Conservation (phyloP, 2,329 filamentous ascomycete genomes). For the Myriosclerotinia duriaeana region DNA sequence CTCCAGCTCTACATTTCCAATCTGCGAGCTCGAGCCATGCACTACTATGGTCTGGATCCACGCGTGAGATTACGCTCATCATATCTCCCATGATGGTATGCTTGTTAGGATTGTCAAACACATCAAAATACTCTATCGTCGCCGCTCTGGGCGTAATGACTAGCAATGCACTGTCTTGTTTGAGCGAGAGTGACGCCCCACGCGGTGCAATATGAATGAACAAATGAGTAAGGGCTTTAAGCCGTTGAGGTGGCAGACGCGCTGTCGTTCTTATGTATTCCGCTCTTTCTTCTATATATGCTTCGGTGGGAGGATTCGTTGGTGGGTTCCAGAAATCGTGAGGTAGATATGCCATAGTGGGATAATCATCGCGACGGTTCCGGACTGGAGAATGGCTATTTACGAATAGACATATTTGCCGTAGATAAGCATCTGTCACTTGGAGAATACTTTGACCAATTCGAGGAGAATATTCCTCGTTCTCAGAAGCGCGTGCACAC, state of each 20-base stretch:
- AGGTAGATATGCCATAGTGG: conserved; percentile 11
- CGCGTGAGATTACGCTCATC: conserved; percentile 6
- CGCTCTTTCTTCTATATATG: conserved; percentile 15
- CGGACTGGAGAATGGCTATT: conserved; percentile 9
- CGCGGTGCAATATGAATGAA: conserved; percentile 1
- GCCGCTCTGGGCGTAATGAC: conserved; percentile 8
- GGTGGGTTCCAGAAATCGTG: conserved; percentile 8
- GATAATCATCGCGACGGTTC: neutral
- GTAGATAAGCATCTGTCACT: conserved; percentile 9
- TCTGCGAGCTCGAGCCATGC: conserved; percentile 10
- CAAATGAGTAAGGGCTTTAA: conserved; percentile 4
- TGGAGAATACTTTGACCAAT: conserved; percentile 1
- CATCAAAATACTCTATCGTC: conserved; percentile 11
- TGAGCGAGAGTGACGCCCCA: neutral
- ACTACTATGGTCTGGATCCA: neutral
- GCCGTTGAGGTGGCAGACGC: neutral
- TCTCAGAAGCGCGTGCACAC: neutral
- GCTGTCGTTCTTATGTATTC: conserved; percentile 3
- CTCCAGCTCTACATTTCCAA: conserved; percentile 10
- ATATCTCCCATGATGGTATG: conserved; percentile 2
- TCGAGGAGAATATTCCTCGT: neutral
- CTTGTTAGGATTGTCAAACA: neutral
- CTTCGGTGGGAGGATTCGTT: neutral
- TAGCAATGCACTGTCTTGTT: conserved; percentile 4
- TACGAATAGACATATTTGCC: conserved; percentile 10